A percentile compares a stretch with the other conserved stretches of the same genome.
Evolutionary conservation across 2,329 filamentous ascomycete species (phyloP).

Genomic region (Fusarium redolens): DNA sequence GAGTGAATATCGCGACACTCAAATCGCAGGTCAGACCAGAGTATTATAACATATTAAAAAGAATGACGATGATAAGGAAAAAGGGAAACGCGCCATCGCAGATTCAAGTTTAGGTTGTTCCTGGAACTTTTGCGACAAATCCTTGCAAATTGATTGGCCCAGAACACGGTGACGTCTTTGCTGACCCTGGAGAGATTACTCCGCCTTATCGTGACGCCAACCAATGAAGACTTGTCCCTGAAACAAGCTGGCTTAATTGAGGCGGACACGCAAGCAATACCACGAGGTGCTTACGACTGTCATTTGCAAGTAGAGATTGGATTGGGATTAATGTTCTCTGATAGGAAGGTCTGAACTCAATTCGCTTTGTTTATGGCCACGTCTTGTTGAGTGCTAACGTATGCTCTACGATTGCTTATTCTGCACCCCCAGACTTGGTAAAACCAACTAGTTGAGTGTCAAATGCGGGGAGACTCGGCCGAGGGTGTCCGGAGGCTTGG

Average conservation of each 20-base stretch:
- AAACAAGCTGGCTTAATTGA: neutral
- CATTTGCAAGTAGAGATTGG: neutral
- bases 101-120: slow-evolving; percentile 14
- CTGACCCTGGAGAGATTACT: slow-evolving; percentile 9
- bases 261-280: slow-evolving; percentile 22
- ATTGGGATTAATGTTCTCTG: neutral
- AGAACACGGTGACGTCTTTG: slow-evolving; percentile 20
- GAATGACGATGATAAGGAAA: neutral
- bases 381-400: neutral
- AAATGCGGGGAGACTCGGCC: neutral
- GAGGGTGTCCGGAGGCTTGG: neutral
- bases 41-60: slow-evolving; percentile 8
- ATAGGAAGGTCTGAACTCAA: neutral
- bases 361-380: neutral
- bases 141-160: slow-evolving; percentile 8
- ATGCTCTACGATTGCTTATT: slow-evolving; percentile 1
- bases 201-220: slow-evolving; percentile 8
- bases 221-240: neutral
- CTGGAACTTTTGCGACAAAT: slow-evolving; percentile 32
- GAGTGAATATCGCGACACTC: neutral
- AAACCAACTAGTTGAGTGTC: neutral
- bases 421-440: neutral
- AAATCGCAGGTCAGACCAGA: neutral
- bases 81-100: neutral
- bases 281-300: slow-evolving; percentile 18